phyloP scores from a whole-genome alignment of 192 early-diverging fungal genomes.

The Coemansia sp. region DNA sequence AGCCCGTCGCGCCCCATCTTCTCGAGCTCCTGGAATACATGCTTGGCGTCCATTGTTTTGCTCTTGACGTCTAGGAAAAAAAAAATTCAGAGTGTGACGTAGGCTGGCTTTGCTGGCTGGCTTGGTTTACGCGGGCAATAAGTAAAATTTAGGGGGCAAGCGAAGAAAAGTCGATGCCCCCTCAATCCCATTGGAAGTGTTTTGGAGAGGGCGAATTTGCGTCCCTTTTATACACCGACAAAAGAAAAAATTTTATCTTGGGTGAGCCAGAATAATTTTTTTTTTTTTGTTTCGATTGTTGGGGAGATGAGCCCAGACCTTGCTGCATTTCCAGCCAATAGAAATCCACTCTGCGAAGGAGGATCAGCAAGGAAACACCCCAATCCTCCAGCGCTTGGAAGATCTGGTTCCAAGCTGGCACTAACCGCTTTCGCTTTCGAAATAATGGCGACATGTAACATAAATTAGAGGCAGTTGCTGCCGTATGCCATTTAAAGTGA shows the following conservation, averaged over 20 bases:
- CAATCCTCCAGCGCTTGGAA: too few species aligned
- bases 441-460: too few species aligned
- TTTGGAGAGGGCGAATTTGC: not conserved
- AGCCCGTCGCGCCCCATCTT: slow-evolving; percentile 73
- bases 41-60: slow-evolving; percentile 35
- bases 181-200: slow-evolving; percentile 18
- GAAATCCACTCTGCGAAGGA: too few species aligned
- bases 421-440: too few species aligned
- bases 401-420: too few species aligned
- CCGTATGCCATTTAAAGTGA: not conserved
- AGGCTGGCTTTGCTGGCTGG: not conserved
- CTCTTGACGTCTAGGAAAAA: not conserved
- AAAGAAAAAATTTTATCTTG: not conserved
- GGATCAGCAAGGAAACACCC: too few species aligned
- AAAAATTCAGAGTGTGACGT: not conserved
- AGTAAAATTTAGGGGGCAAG: slow-evolving; percentile 24
- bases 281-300: not conserved
- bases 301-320: too few species aligned
- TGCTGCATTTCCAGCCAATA: not conserved
- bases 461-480: not conserved
- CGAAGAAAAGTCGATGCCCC: slow-evolving; percentile 43
- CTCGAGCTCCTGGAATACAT: slow-evolving; percentile 47
- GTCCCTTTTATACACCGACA: not conserved
- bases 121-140: not conserved
- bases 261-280: not conserved